phyloP scores from a whole-genome alignment of 2,329 filamentous ascomycete species.

The Arthrocladium fulminans region DNA sequence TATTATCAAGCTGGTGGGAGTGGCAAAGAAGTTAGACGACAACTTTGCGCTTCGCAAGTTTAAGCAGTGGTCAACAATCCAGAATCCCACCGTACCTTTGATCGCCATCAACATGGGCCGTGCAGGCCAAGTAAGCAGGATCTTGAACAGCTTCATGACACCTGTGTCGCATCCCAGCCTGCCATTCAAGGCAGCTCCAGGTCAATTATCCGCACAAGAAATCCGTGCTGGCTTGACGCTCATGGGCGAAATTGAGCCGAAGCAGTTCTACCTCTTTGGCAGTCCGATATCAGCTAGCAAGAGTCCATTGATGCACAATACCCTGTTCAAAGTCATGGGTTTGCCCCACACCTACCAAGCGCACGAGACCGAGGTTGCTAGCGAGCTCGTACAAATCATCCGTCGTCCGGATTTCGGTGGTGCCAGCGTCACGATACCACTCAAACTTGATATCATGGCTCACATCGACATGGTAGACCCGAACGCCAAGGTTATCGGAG shows the following conservation, averaged over 20 bases:
- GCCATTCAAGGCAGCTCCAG: constrained; percentile 89
- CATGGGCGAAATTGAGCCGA: constrained; percentile 66
- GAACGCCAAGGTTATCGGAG: constrained; percentile 74
- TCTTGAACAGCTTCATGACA: constrained; percentile 87
- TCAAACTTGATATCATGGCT: constrained; percentile 81
- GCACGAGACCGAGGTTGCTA: constrained; percentile 61
- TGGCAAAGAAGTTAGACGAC: constrained; percentile 66
- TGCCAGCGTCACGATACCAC: constrained; percentile 87
- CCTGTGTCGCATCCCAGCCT: constrained; percentile 83
- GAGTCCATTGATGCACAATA: constrained; percentile 84
- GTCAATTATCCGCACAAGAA: constrained; percentile 82
- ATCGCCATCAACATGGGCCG: constrained; percentile 96
- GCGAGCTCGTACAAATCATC: constrained; percentile 57
- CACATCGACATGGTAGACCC: constrained; percentile 71
- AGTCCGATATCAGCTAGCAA: constrained; percentile 72
- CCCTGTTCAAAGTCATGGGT: constrained; percentile 65
- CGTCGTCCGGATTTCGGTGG: constrained; percentile 71
- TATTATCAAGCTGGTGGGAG: constrained; percentile 86
- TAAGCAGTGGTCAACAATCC: constrained; percentile 62
- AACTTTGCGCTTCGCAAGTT: constrained; percentile 80
- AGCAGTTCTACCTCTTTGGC: constrained; percentile 80
- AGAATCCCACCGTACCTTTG: constrained; percentile 64
- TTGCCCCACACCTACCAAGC: constrained; percentile 75
- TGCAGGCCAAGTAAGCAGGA: constrained; percentile 76
- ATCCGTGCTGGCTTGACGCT: constrained; percentile 71